phyloP scores from a whole-genome alignment of 352 stramenopile species.

The Globisporangium abappressorium region DNA sequence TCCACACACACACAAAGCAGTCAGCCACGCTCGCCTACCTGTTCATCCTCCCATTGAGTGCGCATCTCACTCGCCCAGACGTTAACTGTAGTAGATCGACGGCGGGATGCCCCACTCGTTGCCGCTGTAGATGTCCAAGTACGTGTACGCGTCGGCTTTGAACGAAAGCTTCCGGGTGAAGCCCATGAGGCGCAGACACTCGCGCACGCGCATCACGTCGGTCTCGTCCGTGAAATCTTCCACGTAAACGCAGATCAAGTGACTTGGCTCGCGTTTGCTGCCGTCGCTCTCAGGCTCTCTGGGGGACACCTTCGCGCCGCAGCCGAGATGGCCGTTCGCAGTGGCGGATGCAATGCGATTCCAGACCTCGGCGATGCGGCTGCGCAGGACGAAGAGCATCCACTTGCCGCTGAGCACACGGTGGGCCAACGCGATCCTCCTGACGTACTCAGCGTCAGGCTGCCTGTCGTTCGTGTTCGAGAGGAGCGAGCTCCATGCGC shows the following conservation, averaged over 20 bases:
- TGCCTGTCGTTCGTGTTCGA: background rate
- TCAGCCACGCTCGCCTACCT: background rate
- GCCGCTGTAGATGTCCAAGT: conserved; percentile 14
- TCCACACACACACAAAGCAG: background rate
- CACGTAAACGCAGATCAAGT: conserved; percentile 18
- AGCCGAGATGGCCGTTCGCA: background rate
- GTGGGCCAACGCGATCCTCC: background rate
- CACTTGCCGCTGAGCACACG: conserved; percentile 17
- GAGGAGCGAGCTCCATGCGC: conserved; percentile 7
- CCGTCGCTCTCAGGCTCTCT: background rate
- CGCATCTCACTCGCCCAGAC: background rate
- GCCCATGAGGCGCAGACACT: conserved; percentile 4
- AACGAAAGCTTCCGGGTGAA: conserved; percentile 9
- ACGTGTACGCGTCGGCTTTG: conserved; percentile 20
- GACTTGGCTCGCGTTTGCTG: background rate
- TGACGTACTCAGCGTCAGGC: background rate
- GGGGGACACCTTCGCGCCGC: conserved; percentile 13
- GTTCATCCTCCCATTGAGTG: background rate
- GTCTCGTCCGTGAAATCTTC: conserved; percentile 12
- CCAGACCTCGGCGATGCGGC: conserved; percentile 9
- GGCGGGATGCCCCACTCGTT: conserved; percentile 11
- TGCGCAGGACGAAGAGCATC: conserved; percentile 16
- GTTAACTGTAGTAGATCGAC: background rate
- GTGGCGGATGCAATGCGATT: conserved; percentile 1
- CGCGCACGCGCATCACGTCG: conserved; percentile 8